Conservation (phyloP, 441 rosid species). For the Pelargonium australe region DNA sequence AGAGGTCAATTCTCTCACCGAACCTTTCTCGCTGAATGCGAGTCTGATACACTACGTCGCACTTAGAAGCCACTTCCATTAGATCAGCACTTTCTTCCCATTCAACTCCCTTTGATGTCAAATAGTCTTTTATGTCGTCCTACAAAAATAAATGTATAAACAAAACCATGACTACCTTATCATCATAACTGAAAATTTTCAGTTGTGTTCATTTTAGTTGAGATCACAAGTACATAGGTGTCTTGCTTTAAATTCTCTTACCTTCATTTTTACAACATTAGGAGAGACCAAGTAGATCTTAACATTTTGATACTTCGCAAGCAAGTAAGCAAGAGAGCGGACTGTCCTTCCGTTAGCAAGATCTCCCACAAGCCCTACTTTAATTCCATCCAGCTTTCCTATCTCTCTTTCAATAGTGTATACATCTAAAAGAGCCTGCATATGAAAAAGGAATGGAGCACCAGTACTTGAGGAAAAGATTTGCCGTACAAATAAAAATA, state of each 20-base stretch:
- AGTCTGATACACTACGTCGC: slow-evolving; percentile 86
- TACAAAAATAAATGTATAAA: slow-evolving; percentile 17
- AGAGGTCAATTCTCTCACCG: slow-evolving; percentile 77
- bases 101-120: slow-evolving; percentile 59
- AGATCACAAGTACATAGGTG: not conserved
- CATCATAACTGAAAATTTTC: not conserved
- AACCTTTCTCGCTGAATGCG: slow-evolving; percentile 87
- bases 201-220: not conserved
- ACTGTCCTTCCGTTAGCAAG: slow-evolving; percentile 96
- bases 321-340: slow-evolving; percentile 87
- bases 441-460: not conserved
- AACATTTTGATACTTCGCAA: slow-evolving; percentile 74
- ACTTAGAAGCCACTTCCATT: slow-evolving; percentile 77
- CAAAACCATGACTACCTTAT: not conserved
- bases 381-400: slow-evolving; percentile 83
- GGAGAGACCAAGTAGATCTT: slow-evolving; percentile 91
- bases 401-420: slow-evolving; percentile 84
- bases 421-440: slow-evolving; percentile 84
- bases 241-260: slow-evolving; percentile 9
- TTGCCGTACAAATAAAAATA: not conserved
- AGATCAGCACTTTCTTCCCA: slow-evolving; percentile 89
- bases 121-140: slow-evolving; percentile 90
- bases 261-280: slow-evolving; percentile 95
- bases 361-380: slow-evolving; percentile 90
- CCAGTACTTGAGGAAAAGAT: not conserved